Conservation (phyloP, 495 filamentous ascomycete genomes). For the Penicillium silybi region DNA sequence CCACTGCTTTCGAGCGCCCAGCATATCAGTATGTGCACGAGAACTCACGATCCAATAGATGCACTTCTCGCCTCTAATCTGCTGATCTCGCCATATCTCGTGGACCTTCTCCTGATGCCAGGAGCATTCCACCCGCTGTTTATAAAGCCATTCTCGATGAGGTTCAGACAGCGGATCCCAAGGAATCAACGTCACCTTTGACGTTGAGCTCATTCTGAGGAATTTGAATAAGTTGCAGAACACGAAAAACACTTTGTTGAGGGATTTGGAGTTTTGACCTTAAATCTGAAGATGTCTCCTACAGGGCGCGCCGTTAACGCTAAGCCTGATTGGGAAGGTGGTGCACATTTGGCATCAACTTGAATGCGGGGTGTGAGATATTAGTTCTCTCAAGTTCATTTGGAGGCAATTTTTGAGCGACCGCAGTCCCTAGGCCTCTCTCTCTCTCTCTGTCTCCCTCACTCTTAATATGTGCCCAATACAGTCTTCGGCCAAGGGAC, state of each 20-base stretch:
- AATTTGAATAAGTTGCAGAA: too few species aligned
- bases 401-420: too few species aligned
- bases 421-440: too few species aligned
- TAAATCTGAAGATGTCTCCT: background rate
- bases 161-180: constrained; percentile 18
- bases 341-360: too few species aligned
- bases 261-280: background rate
- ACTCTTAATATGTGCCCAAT: too few species aligned
- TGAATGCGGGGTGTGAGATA: too few species aligned
- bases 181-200: constrained; percentile 15
- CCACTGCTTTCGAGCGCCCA: background rate
- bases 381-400: too few species aligned
- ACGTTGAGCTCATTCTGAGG: constrained; percentile 23
- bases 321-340: background rate
- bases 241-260: background rate
- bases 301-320: background rate
- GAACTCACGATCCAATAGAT: constrained; percentile 30
- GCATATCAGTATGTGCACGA: background rate
- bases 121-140: constrained; percentile 20
- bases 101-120: constrained; percentile 24
- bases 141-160: constrained; percentile 9
- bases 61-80: constrained; percentile 20
- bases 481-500: too few species aligned
- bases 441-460: too few species aligned
- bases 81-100: constrained; percentile 12